Base-by-base conservation (phyloP, 495 filamentous ascomycete genomes). In the Extremus antarcticus region DNA sequence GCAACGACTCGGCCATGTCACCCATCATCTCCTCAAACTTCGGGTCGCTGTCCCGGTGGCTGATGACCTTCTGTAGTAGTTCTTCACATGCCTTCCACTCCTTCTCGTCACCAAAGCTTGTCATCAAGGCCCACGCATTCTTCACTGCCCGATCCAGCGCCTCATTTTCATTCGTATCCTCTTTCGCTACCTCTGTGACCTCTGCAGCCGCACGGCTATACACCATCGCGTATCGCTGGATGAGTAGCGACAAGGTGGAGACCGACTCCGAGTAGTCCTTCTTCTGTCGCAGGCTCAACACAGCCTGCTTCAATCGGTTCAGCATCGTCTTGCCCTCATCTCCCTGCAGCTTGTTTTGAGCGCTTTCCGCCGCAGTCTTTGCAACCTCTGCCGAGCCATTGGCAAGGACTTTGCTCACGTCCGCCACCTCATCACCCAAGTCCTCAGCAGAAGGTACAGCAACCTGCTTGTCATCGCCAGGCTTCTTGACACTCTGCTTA, bases 191-290 rank as follows among this genome's bases (percentile, higher is more conserved):
- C 19, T 76, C 72, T 9, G 82, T 70, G 0, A 86, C 77, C 22
- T 85, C 72, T 43, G 83, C 78, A 2, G 79, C 78, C 2, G 82
- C 85, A 53, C 78, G 80, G 3, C 87, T 84, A 65, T 95, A 95
- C 13, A 82, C 70, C 57, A 80, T 74, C 24, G 82, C 85, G 63
- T 95, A 95, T 32, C 83, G 79, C 62, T 88, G 81, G 43, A 95
- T 74, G 43, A 97, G 73, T 2, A 85, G 70, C 2, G 80, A 77
- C 40, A 97, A 63, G 0, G 85, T 90, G 1, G 85, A 84, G 2
- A 95, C 87, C 0, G 88, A 94, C 52, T 94, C 83, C 0, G 82
- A 80, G 65, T 95, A 95, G 62, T 94, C 87, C 22, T 76, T 77
- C 16, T 86, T 80, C 60, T 86, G 74, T 23, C 88, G 74, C 17